These are phyloP conservation scores for Blastocystis sp. DNA, from an alignment of 352 stramenopile genomes.

Conservation along the genomic window DNA sequence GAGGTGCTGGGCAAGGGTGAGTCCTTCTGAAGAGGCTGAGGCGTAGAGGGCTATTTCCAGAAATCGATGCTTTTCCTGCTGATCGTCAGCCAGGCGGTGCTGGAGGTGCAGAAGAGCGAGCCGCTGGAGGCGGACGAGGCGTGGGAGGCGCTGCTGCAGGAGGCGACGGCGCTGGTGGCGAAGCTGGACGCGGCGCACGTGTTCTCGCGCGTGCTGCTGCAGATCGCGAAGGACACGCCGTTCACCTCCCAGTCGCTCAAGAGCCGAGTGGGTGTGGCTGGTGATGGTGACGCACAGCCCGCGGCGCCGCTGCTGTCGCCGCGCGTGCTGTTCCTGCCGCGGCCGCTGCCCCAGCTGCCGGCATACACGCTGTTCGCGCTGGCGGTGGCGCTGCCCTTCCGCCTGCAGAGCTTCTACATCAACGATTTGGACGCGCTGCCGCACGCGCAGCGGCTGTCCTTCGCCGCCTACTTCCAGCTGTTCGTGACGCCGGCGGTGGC, in stretches of 20 bases:
- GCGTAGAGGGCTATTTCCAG: not conserved
- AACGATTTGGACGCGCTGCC: slow-evolving; percentile 32
- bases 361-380: slow-evolving; percentile 39
- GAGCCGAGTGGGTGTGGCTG: not conserved
- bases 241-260: slow-evolving; percentile 28
- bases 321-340: not conserved
- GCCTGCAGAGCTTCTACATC: slow-evolving; percentile 42
- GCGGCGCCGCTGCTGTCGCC: not conserved
- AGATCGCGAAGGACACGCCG: slow-evolving; percentile 1
- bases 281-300: not conserved
- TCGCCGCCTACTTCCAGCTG: slow-evolving; percentile 13
- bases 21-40: not conserved
- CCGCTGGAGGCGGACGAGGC: not conserved
- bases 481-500: slow-evolving; percentile 21
- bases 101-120: slow-evolving; percentile 1
- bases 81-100: slow-evolving; percentile 6
- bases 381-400: not conserved
- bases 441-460: not conserved
- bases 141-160: not conserved
- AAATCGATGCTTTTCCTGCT: slow-evolving; percentile 31
- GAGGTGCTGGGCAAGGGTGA: not conserved
- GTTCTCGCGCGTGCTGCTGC: not conserved
- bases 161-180: not conserved
- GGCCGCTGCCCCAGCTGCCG: not conserved
- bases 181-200: not conserved